Base-by-base conservation (phyloP, 306 rosid genomes). In the Clitoria ternatea region DNA sequence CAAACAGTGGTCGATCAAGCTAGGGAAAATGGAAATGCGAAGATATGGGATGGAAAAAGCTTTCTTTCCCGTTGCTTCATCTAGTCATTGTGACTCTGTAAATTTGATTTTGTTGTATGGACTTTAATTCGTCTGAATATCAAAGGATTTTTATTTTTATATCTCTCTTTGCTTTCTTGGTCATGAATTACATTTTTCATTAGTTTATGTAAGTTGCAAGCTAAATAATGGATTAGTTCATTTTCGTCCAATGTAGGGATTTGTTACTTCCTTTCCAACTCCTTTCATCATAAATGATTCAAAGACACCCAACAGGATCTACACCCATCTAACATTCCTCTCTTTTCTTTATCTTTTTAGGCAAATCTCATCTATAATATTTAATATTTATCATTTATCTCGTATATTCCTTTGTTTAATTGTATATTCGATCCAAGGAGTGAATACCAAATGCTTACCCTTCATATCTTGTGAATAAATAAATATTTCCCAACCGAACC, bases 11-110 rank as follows among this genome's bases (percentile, higher is more conserved):
- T 71, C 32, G n/a, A n/a, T n/a, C n/a, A n/a, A n/a, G n/a, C n/a
- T n/a, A 56, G 73, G 84, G 40, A 65, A n/a, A n/a, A 77, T 73
- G 79, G 73, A 42, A 66, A 73, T 80, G 12, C 15, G 78, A 68
- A 77, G 70, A 4, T 18, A 36, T 80, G 83, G 85, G 81, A 75
- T 57, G 35, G 74, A 53, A 24, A 66, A 80, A 59, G 67, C 72
- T 54, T 70, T 69, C 79, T 65, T 72, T 74, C 75, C 60, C 74
- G 23, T 61, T 48, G 72, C 72, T 60, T 60, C 67, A 3, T 35
- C 66, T 72, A 12, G 79, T 79, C 83, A 7, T 57, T 77, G 86
- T 84, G 75, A 72, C 80, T 80, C 64, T 81, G 96, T 90, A 87
- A 81, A 87, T 84, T 72, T 84, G 84, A 70, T 76, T 81, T 61